Conservation (phyloP, 2,329 filamentous ascomycete genomes). For the Ophiosphaerella korrae region DNA sequence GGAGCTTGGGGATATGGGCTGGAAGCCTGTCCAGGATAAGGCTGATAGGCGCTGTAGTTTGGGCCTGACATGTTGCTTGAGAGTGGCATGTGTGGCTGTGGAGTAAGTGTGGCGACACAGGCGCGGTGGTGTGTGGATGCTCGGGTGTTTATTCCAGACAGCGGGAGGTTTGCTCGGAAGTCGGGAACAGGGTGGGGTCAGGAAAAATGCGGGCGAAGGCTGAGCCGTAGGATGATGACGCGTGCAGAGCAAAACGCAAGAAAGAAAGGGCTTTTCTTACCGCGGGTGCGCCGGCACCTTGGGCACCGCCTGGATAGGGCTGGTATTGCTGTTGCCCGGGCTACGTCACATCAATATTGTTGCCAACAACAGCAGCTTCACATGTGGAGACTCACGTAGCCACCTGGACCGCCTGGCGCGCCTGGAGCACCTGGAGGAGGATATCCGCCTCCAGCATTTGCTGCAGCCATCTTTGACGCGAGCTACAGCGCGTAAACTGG, state of each 20-base stretch:
- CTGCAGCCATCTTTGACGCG: conserved; percentile 55
- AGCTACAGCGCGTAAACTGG: conserved; percentile 40
- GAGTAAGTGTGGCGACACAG: conserved; percentile 13
- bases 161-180: conserved; percentile 26
- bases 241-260: conserved; percentile 30
- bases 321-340: conserved; percentile 60
- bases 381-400: conserved; percentile 57
- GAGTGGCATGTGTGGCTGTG: conserved; percentile 33
- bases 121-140: background rate
- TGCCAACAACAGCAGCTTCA: conserved; percentile 10
- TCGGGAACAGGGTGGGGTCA: conserved; percentile 32
- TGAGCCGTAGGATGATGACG: conserved; percentile 37
- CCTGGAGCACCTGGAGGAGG: conserved; percentile 34
- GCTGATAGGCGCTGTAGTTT: conserved; percentile 38
- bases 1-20: conserved; percentile 26
- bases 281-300: conserved; percentile 47
- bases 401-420: conserved; percentile 47
- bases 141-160: conserved; percentile 11
- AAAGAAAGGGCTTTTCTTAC: conserved; percentile 41
- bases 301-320: conserved; percentile 59
- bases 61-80: conserved; percentile 33
- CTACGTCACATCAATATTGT: conserved; percentile 37
- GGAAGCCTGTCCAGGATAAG: conserved; percentile 31
- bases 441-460: conserved; percentile 42
- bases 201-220: conserved; percentile 19